Evolutionary conservation across 139 green algal genomes (phyloP).

Genomic region (Yamagishiella unicocca): DNA sequence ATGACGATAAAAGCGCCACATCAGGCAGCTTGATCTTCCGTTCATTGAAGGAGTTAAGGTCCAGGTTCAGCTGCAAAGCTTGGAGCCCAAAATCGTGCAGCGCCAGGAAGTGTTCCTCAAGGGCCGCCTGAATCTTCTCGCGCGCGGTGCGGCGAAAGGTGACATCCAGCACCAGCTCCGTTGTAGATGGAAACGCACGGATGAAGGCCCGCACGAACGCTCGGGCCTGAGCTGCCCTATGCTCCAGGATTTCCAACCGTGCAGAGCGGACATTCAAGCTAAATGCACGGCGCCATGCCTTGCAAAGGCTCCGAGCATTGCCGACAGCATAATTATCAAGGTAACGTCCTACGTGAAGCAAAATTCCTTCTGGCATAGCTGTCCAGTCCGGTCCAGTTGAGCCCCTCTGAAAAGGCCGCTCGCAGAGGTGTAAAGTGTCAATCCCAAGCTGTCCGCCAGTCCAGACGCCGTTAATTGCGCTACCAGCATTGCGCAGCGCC

Average conservation of each 20-base stretch:
- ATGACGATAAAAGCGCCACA: constrained; percentile 8
- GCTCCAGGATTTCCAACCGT: constrained; percentile 9
- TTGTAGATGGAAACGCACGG: constrained; percentile 7
- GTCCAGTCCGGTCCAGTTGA: constrained; percentile 6
- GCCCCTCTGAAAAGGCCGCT: neutral
- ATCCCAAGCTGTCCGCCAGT: neutral
- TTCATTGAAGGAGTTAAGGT: constrained; percentile 49
- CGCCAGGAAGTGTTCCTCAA: constrained; percentile 34
- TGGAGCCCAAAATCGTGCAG: constrained; percentile 8
- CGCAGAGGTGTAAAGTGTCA: constrained; percentile 4
- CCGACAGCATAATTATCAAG: neutral
- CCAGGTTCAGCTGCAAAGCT: constrained; percentile 27
- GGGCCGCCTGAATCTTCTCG: constrained; percentile 41
- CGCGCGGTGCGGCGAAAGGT: constrained; percentile 33
- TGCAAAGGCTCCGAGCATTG: neutral
- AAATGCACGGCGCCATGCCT: constrained; percentile 1
- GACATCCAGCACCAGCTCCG: constrained; percentile 31
- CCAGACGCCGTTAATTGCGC: no score
- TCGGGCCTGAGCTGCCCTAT: neutral
- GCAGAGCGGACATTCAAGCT: neutral
- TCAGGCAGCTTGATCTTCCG: constrained; percentile 46
- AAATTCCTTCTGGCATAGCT: neutral
- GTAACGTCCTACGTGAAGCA: neutral
- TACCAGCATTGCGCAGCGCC: no score
- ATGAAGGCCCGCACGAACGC: constrained; percentile 22